phyloP scores from a whole-genome alignment of 768 basidiomycete species.

The Cystobasidium onofrii region DNA sequence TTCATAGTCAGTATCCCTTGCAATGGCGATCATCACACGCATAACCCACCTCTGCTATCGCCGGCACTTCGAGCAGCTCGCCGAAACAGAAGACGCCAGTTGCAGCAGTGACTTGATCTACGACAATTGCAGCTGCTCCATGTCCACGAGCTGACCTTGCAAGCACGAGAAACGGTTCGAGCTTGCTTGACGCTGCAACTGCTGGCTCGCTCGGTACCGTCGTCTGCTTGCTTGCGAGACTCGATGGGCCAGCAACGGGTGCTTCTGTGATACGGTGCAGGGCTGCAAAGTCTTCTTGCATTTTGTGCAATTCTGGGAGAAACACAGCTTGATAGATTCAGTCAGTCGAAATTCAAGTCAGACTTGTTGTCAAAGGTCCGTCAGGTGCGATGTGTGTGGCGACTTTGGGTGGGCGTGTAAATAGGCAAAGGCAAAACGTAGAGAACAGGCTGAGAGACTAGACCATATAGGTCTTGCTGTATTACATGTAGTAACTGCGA shows the following conservation, averaged over 20 bases:
- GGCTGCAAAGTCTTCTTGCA: constrained; percentile 28
- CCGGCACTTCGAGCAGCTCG: constrained; percentile 72
- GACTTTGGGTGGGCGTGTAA: too few relatives aligned
- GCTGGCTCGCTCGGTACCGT: constrained; percentile 28
- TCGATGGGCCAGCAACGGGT: background rate
- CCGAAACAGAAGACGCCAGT: constrained; percentile 86
- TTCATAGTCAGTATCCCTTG: background rate
- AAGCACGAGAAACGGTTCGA: constrained; percentile 71
- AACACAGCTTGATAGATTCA: too few relatives aligned
- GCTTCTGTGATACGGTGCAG: constrained; percentile 15
- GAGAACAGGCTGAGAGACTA: too few relatives aligned
- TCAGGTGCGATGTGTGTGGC: too few relatives aligned
- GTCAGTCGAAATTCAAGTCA: too few relatives aligned
- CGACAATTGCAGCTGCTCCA: constrained; percentile 71
- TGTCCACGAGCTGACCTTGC: constrained; percentile 87
- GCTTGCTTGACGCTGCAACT: constrained; percentile 34
- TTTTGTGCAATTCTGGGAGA: too few relatives aligned
- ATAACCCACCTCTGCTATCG: constrained; percentile 67
- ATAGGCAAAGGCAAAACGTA: too few relatives aligned
- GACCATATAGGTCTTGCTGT: too few relatives aligned
- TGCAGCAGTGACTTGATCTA: constrained; percentile 76
- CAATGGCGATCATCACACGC: background rate
- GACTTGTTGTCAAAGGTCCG: too few relatives aligned
- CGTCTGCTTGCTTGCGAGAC: background rate
- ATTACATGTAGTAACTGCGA: too few relatives aligned